These are phyloP conservation scores for Curvularia eragrostidis DNA, from an alignment of 2,329 filamentous ascomycete species.

Conservation along the genomic window DNA sequence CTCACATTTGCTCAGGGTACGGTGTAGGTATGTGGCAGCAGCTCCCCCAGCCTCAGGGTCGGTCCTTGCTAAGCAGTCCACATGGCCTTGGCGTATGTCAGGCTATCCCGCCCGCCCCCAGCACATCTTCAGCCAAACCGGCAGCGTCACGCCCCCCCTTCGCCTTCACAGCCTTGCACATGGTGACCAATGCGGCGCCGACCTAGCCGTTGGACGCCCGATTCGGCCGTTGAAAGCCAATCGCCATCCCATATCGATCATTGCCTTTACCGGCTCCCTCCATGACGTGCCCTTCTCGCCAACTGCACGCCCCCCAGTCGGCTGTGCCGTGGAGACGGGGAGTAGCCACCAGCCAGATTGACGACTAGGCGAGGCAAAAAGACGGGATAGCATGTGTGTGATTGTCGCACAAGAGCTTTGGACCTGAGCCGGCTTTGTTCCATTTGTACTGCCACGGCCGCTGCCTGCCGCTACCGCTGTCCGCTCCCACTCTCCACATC, in stretches of 20 bases:
- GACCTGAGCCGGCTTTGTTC: not conserved
- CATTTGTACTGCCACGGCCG: not conserved
- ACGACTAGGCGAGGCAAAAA: not conserved
- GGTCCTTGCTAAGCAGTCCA: slow-evolving; percentile 1
- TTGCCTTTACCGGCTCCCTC: slow-evolving; percentile 34
- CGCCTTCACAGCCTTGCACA: not conserved
- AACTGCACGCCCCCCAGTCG: slow-evolving; percentile 11
- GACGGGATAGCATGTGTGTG: not conserved
- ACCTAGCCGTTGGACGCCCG: slow-evolving; percentile 9
- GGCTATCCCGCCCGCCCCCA: not conserved
- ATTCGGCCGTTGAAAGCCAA: slow-evolving; percentile 19
- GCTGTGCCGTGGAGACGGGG: not conserved
- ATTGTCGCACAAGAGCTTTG: not conserved
- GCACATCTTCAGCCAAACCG: not conserved
- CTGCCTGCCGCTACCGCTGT: not conserved
- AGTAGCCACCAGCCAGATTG: not conserved
- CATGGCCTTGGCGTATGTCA: not conserved
- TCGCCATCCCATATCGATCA: slow-evolving; percentile 37
- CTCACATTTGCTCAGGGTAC: not conserved
- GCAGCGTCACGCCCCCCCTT: not conserved
- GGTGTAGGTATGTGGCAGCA: not conserved
- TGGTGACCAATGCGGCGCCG: slow-evolving; percentile 29
- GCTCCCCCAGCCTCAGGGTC: not conserved
- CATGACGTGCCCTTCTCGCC: slow-evolving; percentile 37
- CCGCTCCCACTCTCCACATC: slow-evolving; percentile 9